Evolutionary conservation across 2,329 filamentous ascomycete species (phyloP).

Genomic region (Fusarium clavum): DNA sequence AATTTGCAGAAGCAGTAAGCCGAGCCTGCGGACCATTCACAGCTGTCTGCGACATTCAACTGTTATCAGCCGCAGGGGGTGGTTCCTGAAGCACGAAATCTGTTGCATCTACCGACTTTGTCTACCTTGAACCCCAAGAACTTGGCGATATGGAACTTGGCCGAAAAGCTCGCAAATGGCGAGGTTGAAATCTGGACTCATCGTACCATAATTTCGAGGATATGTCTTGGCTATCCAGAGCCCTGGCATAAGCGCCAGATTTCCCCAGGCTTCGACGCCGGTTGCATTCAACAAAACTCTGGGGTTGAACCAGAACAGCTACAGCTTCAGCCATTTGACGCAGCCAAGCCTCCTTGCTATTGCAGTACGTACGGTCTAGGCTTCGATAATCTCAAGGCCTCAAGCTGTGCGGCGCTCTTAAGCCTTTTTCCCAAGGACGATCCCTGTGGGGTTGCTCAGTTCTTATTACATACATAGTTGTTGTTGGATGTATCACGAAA

Average conservation of each 20-base stretch:
- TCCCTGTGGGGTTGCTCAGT: slow-evolving; percentile 21
- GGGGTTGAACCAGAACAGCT: slow-evolving; percentile 30
- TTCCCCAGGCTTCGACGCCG: slow-evolving; percentile 30
- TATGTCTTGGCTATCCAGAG: slow-evolving; percentile 19
- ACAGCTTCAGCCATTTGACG: slow-evolving; percentile 15
- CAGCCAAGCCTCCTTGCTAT: slow-evolving; percentile 30
- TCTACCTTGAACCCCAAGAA: slow-evolving; percentile 3
- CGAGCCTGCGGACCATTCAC: slow-evolving; percentile 14
- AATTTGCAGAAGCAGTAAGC: slow-evolving; percentile 13
- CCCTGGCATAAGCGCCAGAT: slow-evolving; percentile 29
- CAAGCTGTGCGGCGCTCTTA: slow-evolving; percentile 8
- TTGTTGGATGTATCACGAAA: slow-evolving; percentile 18
- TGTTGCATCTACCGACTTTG: neutral
- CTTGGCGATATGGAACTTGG: slow-evolving; percentile 34
- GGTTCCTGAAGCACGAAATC: neutral
- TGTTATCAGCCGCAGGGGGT: slow-evolving; percentile 11
- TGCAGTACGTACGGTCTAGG: slow-evolving; percentile 4
- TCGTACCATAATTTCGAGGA: slow-evolving; percentile 27
- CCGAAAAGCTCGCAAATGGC: slow-evolving; percentile 28
- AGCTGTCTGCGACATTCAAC: neutral
- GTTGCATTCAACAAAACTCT: slow-evolving; percentile 29
- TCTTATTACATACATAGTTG: neutral
- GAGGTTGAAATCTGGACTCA: neutral
- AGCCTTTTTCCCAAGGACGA: slow-evolving; percentile 14
- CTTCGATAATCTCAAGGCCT: slow-evolving; percentile 16